Evolutionary conservation across 441 rosid genomes (phyloP).

Genomic region (Jatropha multifida): DNA sequence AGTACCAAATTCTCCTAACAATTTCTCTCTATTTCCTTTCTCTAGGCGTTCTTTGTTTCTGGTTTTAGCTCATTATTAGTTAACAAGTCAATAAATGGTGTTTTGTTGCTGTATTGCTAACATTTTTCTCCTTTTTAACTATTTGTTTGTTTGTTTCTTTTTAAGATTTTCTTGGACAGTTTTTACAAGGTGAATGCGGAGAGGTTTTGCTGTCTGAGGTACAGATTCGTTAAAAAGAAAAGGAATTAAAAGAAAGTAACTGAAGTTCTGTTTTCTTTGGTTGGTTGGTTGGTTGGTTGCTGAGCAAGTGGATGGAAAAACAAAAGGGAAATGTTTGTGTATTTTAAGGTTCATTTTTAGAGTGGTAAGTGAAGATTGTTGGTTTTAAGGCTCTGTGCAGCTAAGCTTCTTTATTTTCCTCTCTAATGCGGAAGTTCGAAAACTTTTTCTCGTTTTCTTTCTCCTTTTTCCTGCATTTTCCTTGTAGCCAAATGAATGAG

Average conservation of each 20-base stretch:
- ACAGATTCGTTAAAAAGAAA: background rate
- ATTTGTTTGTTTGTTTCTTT: background rate
- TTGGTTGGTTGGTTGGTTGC: slow-evolving; percentile 1
- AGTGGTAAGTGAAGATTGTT: background rate
- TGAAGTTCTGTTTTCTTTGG: background rate
- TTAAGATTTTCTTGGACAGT: slow-evolving; percentile 12
- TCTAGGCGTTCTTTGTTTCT: too few species aligned
- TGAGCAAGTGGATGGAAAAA: slow-evolving; percentile 6
- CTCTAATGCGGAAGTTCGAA: too few species aligned
- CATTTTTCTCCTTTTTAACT: background rate
- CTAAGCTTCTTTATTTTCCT: background rate
- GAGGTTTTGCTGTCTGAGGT: slow-evolving; percentile 14
- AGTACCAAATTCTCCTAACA: slow-evolving; percentile 5
- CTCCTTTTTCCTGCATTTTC: slow-evolving; percentile 8
- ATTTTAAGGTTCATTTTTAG: background rate
- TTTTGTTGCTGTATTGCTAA: background rate
- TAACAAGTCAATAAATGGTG: background rate
- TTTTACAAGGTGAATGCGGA: slow-evolving; percentile 8
- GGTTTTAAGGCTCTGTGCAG: background rate
- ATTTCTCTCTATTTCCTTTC: background rate
- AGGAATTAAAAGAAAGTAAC: background rate
- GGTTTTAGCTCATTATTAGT: background rate
- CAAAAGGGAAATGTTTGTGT: background rate
- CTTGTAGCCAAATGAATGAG: slow-evolving; percentile 7
- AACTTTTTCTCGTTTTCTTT: background rate